These are phyloP conservation scores for Coemansia sp. DNA, from an alignment of 192 early-diverging fungal genomes.

Conservation along the genomic window DNA sequence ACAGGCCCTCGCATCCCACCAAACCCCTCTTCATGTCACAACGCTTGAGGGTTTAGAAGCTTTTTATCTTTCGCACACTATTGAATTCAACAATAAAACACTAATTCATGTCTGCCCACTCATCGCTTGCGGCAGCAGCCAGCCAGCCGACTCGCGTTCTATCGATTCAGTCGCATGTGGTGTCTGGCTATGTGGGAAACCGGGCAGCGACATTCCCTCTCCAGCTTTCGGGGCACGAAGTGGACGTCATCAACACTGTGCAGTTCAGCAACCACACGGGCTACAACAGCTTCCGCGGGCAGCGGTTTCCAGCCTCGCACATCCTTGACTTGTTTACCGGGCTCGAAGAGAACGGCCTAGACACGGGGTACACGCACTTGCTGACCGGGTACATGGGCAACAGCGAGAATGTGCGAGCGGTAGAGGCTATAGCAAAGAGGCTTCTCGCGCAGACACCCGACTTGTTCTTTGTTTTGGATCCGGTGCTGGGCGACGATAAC, in stretches of 20 bases:
- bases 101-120: background rate
- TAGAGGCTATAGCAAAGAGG: conserved; percentile 57
- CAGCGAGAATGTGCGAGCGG: conserved; percentile 58
- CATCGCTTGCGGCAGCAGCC: background rate
- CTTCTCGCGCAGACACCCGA: conserved; percentile 54
- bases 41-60: background rate
- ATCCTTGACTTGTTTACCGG: conserved; percentile 71
- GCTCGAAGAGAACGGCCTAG: conserved; percentile 70
- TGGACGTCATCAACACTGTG: conserved; percentile 91
- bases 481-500: conserved; percentile 89
- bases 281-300: conserved; percentile 73
- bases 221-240: conserved; percentile 85
- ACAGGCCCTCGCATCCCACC: too few species aligned
- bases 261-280: conserved; percentile 94
- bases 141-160: conserved; percentile 34
- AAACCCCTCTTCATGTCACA: background rate
- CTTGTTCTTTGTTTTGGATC: conserved; percentile 66
- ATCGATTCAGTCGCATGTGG: conserved; percentile 64
- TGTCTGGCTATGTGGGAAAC: conserved; percentile 73
- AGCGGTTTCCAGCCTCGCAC: conserved; percentile 61
- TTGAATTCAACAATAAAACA: background rate
- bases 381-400: conserved; percentile 89
- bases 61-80: background rate
- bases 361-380: conserved; percentile 70
- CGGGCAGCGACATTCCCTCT: conserved; percentile 91